Conservation (phyloP, 73 alveolate species). For the Breviolum minutum region DNA sequence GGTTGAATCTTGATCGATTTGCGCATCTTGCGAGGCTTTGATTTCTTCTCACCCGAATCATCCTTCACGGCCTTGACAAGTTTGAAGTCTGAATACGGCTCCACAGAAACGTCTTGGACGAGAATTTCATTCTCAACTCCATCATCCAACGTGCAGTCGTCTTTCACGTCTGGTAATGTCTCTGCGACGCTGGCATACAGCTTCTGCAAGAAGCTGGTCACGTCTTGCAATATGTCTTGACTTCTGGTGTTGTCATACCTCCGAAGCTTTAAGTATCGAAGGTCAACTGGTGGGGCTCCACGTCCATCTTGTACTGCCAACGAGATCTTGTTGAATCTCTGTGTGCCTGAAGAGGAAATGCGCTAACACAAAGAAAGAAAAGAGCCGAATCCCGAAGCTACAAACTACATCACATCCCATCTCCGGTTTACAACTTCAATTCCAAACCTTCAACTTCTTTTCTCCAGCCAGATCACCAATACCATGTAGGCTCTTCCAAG, state of each 20-base stretch:
- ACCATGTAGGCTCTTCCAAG: conserved; percentile 6
- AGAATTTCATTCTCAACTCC: background rate
- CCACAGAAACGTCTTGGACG: background rate
- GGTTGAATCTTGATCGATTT: background rate
- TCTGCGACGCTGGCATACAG: background rate
- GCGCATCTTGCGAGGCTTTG: background rate
- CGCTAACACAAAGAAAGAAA: background rate
- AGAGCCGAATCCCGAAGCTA: background rate
- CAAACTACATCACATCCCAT: background rate
- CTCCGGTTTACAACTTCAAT: background rate
- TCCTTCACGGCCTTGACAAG: too few relatives aligned
- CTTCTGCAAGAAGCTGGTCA: background rate
- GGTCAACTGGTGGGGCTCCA: background rate
- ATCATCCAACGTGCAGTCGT: background rate
- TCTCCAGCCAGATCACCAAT: background rate
- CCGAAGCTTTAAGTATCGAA: background rate
- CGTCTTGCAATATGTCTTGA: background rate
- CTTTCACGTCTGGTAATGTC: conserved; percentile 20
- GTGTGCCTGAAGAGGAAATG: background rate
- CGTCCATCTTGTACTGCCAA: background rate
- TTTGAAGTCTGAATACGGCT: background rate
- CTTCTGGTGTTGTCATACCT: background rate
- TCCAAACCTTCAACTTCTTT: too few relatives aligned
- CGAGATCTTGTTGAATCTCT: background rate
- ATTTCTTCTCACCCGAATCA: background rate